Evolutionary conservation across 1,139 yeast genomes (phyloP), one percentile per base, ranked within the genome.

Genomic region (Blastobotrys proliferans): DNA sequence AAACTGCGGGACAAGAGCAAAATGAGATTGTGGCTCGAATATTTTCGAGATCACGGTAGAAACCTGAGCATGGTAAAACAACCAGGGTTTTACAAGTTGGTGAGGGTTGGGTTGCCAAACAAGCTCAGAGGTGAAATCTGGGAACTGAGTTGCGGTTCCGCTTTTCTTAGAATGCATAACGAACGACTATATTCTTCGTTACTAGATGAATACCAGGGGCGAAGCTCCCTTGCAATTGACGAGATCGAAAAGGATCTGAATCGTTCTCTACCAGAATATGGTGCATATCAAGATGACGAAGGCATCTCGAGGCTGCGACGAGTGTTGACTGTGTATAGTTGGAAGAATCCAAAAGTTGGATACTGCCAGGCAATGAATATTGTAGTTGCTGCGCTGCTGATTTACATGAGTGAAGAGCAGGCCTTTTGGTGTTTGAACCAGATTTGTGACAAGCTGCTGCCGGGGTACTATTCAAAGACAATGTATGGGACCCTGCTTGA

Each of bases 301-400:
- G 98, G 99, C 6, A 90, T 94, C 38, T 76, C 72, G 44, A 72
- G 95, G 43, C 72, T 94, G 42, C 73, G 98, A 50, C 73, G 94
- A 46, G 98, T 94, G 0, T 72, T 94, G 49, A 83, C 94, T 0
- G 96, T 96, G 0, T 94, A 88, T 58, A 86, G 97, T 0, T 92
- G 97, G 97, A 86, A 85, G 55, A 88, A 90, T 59, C 97, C 97
- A 0, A 96, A 92, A 41, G 87, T 94, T 18, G 99, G 99, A 0
- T 94, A 94, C 63, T 94, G 99, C 62, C 98, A 94, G 62, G 98
- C 98, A 1, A 94, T 94, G 99, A 94, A 94, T 61, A 94, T 94
- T 46, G 97, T 94, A 6, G 86, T 83, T 1, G 99, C 99, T 0
- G 97, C 96, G 0, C 67, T 94, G 43, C 70, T 94, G 48, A 92